Evolutionary conservation across 2,329 filamentous ascomycete species (phyloP), one percentile per base, ranked within the genome.

Genomic region (Apiospora koreana): DNA sequence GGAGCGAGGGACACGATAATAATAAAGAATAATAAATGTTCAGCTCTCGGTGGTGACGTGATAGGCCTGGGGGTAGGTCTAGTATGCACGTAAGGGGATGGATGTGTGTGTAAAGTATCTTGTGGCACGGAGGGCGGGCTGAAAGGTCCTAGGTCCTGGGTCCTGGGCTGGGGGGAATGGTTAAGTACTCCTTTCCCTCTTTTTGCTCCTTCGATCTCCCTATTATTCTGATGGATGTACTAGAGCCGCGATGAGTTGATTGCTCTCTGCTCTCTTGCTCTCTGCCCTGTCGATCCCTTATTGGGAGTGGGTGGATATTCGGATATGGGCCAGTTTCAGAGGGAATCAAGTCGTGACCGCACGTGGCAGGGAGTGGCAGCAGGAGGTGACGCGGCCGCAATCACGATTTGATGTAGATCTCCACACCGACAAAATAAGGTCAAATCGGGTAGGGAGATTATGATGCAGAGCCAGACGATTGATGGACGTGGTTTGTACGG

Each of bases 141-240:
- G 54, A 62, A 62, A 62, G 54, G 54, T 62, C 50, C 50, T 58
- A n/a, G n/a, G n/a, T n/a, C n/a, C n/a, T n/a, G n/a, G n/a, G n/a
- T n/a, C n/a, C n/a, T 58, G 28, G 50, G 41, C 10, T 16, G 14
- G 41, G 35, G 4, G 35, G 35, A 8, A 8, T 8, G 35, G 50
- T 58, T 58, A 58, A 58, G 50, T 58, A 58, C 50, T 58, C 18
- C 31, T 31, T 58, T 31, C 10, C n/a, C n/a, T 50, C 7, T 25
- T 58, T 7, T 18, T 31, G 25, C 18, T 28, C 48, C 7, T 14
- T 21, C 25, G 8, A 10, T 58, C 16, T 58, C 50, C 50, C 50
- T 35, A 28, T 58, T 58, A 58, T 58, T 58, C 50, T 58, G 35
- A 25, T 48, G 45, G 45, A 23, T 23, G 45, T 48, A 48, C 50